A percentile compares a stretch with the other conserved stretches of the same genome.
Conservation (phyloP, 352 stramenopile genomes). For the Thalassiosira exigua region DNA sequence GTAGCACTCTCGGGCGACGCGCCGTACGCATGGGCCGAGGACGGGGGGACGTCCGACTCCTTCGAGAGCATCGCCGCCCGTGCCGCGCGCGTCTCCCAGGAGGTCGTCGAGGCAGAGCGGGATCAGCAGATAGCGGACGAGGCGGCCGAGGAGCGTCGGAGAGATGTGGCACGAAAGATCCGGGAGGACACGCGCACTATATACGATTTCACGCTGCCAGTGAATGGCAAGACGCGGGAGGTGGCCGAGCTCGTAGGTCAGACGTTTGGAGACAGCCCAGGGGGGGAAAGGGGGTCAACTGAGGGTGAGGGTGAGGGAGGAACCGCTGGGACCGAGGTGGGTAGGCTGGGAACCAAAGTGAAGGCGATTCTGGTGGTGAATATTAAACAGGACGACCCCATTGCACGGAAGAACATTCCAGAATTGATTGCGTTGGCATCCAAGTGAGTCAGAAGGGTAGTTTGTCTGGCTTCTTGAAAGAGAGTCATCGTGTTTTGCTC, state of each 20-base stretch:
- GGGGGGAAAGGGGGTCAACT: slow-evolving; percentile 33
- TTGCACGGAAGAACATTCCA: too few relatives aligned
- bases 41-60: slow-evolving; percentile 22
- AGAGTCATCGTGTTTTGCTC: too few relatives aligned
- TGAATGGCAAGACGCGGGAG: slow-evolving; percentile 57
- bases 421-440: too few relatives aligned
- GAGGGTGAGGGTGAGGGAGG: not conserved
- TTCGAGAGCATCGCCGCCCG: slow-evolving; percentile 75
- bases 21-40: slow-evolving; percentile 36
- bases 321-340: too few relatives aligned
- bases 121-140: slow-evolving; percentile 16
- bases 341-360: too few relatives aligned
- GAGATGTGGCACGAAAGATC: slow-evolving; percentile 35
- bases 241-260: slow-evolving; percentile 72
- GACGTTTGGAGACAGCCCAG: slow-evolving; percentile 40
- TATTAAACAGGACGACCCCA: too few relatives aligned
- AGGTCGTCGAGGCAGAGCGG: slow-evolving; percentile 46
- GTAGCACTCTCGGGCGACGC: slow-evolving; percentile 20
- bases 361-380: too few relatives aligned
- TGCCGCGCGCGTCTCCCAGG: slow-evolving; percentile 62
- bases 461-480: too few relatives aligned
- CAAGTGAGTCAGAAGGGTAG: too few relatives aligned
- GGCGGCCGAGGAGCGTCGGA: slow-evolving; percentile 13
- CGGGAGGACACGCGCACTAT: slow-evolving; percentile 66
- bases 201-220: slow-evolving; percentile 81